Conservation (phyloP, 805 yeast genomes). For the Candida broadrunensis region DNA sequence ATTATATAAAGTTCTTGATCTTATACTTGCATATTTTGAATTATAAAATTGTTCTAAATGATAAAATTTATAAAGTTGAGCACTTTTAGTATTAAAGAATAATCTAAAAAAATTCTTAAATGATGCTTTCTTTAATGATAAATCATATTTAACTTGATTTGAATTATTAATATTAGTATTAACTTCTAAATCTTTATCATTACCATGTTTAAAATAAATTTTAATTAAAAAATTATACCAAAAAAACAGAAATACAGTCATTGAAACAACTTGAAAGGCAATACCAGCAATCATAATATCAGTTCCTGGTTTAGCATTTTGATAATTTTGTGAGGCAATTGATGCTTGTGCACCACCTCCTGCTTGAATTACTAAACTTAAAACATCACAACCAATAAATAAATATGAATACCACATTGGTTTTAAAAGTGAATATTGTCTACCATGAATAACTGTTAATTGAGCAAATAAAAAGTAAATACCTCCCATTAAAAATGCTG, state of each 20-base stretch:
- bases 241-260: constrained; percentile 29
- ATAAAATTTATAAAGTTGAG: constrained; percentile 13
- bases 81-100: constrained; percentile 19
- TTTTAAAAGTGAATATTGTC: constrained; percentile 30
- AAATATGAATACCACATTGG: constrained; percentile 42
- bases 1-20: constrained; percentile 19
- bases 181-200: constrained; percentile 2
- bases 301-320: constrained; percentile 24
- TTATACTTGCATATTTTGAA: constrained; percentile 16
- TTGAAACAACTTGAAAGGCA: constrained; percentile 31
- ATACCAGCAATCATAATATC: constrained; percentile 37
- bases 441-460: constrained; percentile 30
- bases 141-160: background rate
- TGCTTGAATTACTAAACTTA: constrained; percentile 33
- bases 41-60: constrained; percentile 27
- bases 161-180: background rate
- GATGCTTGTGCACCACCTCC: constrained; percentile 37
- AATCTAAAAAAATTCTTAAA: constrained; percentile 20
- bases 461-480: constrained; percentile 37
- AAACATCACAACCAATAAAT: constrained; percentile 32
- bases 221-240: constrained; percentile 31
- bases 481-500: constrained; percentile 41
- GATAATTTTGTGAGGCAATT: constrained; percentile 14
- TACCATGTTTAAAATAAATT: constrained; percentile 18
- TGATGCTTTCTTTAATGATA: constrained; percentile 6